Percentiles rank a stretch among this genome's conserved stretches.
Conservation (phyloP, 1,284 basidiomycete species). For the Rhodotorula sp. region DNA sequence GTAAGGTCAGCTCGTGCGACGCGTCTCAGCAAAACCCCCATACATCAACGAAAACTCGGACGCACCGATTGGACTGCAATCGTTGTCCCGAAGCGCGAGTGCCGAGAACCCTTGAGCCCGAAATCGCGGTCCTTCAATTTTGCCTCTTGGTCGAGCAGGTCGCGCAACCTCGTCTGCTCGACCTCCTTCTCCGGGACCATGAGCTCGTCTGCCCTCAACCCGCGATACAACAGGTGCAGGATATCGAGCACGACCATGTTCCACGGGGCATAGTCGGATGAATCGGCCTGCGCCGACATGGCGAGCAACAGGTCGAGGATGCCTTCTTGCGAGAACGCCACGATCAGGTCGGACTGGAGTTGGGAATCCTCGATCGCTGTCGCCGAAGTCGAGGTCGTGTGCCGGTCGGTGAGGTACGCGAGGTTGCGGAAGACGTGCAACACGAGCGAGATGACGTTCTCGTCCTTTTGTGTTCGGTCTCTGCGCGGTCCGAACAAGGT, state of each 20-base stretch:
- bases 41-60: neutral
- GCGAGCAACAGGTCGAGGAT: conserved; percentile 76
- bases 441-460: conserved; percentile 81
- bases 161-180: conserved; percentile 33
- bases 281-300: conserved; percentile 71
- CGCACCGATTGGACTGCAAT: conserved; percentile 64
- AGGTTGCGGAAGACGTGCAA: conserved; percentile 86
- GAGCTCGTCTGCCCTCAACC: conserved; percentile 64
- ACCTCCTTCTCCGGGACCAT: conserved; percentile 66
- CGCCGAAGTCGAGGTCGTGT: conserved; percentile 64
- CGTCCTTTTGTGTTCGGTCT: conserved; percentile 72
- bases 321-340: conserved; percentile 67
- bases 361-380: conserved; percentile 72
- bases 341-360: conserved; percentile 64
- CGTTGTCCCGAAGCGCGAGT: conserved; percentile 91
- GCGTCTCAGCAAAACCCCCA: too few species aligned
- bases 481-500: conserved; percentile 32
- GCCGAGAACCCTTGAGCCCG: conserved; percentile 60
- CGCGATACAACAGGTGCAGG: conserved; percentile 78
- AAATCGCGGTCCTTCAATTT: conserved; percentile 6
- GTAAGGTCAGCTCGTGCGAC: too few species aligned
- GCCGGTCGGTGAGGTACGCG: conserved; percentile 77
- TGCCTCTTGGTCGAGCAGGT: conserved; percentile 55
- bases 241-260: conserved; percentile 88
- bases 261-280: conserved; percentile 72